Evolutionary conservation across 1,284 basidiomycete species (phyloP).

Genomic region (Heliocybe sulcata): DNA sequence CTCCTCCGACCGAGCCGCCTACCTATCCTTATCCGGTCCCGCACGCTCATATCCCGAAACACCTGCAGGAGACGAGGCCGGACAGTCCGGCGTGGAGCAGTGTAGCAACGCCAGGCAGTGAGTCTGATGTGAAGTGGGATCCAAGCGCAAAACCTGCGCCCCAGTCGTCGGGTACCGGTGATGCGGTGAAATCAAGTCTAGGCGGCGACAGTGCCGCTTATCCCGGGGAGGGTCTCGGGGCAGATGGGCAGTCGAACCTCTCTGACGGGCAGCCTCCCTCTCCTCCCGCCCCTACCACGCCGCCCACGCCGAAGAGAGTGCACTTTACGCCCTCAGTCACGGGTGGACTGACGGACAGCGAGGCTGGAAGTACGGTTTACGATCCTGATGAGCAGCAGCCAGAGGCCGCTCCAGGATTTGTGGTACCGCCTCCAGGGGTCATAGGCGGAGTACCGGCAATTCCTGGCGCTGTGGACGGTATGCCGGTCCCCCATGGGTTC

Average conservation of each 20-base stretch:
- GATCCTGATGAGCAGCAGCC: slow-evolving; percentile 14
- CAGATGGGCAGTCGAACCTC: neutral
- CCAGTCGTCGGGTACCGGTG: neutral
- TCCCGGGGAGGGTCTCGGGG: neutral
- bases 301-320: slow-evolving; percentile 28
- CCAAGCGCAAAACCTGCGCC: neutral
- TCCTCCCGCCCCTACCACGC: slow-evolving; percentile 2
- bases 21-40: neutral
- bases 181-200: neutral
- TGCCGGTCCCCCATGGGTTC: neutral
- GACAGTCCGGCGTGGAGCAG: neutral
- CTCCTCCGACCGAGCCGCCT: slow-evolving; percentile 5
- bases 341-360: slow-evolving; percentile 21
- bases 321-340: slow-evolving; percentile 39
- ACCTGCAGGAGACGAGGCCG: neutral
- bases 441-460: neutral
- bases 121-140: neutral
- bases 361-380: slow-evolving; percentile 11
- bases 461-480: neutral
- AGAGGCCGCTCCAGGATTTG: slow-evolving; percentile 9
- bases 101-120: neutral
- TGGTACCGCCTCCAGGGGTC: slow-evolving; percentile 4
- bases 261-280: too few species aligned
- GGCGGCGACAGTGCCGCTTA: neutral
- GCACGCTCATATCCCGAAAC: neutral